Base-by-base conservation (phyloP, 495 filamentous ascomycete genomes). In the Chaetomium cochliodes region DNA sequence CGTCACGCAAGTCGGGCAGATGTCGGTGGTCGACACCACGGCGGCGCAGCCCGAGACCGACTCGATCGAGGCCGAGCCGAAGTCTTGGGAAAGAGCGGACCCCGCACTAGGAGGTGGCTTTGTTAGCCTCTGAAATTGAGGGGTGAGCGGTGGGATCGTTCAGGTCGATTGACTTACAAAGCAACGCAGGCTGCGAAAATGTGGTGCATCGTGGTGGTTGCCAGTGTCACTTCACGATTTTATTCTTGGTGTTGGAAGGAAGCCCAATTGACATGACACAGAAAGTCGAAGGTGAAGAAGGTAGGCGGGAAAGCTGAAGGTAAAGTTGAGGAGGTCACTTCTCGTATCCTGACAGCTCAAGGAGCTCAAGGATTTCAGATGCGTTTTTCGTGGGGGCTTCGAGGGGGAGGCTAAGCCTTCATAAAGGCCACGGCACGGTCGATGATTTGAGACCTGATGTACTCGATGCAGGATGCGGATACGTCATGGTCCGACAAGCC, bases 1-100 rank as follows among this genome's bases (percentile, higher is more conserved):
- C 0, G 70, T 72, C 39, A 70, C 23, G 53, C 72, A 74, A 9
- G 72, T 69, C 22, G 20, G 53, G 69, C 72, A 74, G 58, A 74
- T 58, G 47, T 46, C 52, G 22, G 62, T 68, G 6, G 71, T 71
- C 8, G 63, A 68, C 18, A 69, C 58, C 13, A 71, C 67, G 41
- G 70, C 68, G 0, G 72, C 61, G 52, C 72, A 74, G 16, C 66
- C 66, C 13, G 67, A 69, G 16, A 66, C 68, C 5, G 54, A 63
- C 12, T 25, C 23, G 18, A 67, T 39, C 23, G 65, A 58, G 33
- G n/a, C 37, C 13, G 52, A 51, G 2, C 4, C 26, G 63, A 22
- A 18, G 8, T n/a, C 23, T 23, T 65, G 63, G 8, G 57, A 18
- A 13, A 55, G 26, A 23, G 39, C 63, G 0, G 22, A 9, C 39